Evolutionary conservation across 805 yeast genomes (phyloP).

Genomic region (Candida verbasci): DNA sequence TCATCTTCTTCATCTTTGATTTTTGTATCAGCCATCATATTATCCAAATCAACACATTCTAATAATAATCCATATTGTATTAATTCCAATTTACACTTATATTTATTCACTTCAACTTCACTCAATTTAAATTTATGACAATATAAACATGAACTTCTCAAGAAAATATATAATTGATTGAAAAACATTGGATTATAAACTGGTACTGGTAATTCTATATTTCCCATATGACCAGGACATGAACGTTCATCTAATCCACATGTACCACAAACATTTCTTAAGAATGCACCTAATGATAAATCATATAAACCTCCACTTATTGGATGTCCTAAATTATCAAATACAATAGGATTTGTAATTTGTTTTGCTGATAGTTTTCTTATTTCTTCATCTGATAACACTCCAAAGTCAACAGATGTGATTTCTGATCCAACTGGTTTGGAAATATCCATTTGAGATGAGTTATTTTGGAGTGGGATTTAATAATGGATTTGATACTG

Average conservation of each 20-base stretch:
- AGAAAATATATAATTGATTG: conserved; percentile 78
- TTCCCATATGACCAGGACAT: conserved; percentile 99
- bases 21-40: conserved; percentile 42
- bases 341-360: conserved; percentile 91
- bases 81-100: conserved; percentile 70
- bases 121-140: conserved; percentile 83
- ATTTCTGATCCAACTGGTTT: conserved; percentile 96
- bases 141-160: conserved; percentile 82
- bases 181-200: conserved; percentile 94
- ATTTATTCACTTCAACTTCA: conserved; percentile 66
- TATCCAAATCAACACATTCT: conserved; percentile 72
- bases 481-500: background rate
- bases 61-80: conserved; percentile 85
- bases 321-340: conserved; percentile 95
- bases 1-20: conserved; percentile 36
- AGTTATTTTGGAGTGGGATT: background rate
- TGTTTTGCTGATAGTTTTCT: conserved; percentile 88
- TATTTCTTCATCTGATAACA: conserved; percentile 77
- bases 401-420: conserved; percentile 86
- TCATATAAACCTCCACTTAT: conserved; percentile 91
- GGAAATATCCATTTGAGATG: conserved; percentile 85
- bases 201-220: conserved; percentile 92
- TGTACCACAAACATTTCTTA: conserved; percentile 83
- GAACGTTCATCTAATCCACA: conserved; percentile 92
- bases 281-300: conserved; percentile 90